Evolutionary conservation across 331 rosid genomes (phyloP).

Genomic region (Arachis monticola): DNA sequence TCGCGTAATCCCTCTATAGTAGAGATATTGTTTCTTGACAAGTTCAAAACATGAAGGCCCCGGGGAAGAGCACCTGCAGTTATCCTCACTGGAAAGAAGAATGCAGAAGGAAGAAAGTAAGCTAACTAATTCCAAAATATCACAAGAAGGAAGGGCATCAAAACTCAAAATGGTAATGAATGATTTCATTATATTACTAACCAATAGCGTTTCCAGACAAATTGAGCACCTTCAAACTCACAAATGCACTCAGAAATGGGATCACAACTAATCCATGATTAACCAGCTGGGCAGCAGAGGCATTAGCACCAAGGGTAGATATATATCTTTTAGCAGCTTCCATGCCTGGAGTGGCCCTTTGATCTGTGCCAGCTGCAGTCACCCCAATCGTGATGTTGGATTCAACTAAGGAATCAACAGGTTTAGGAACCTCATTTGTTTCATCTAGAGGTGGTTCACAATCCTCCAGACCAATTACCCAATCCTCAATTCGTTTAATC

Average conservation of each 20-base stretch:
- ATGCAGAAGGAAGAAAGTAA: constrained; percentile 27
- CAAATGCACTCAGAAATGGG: constrained; percentile 89
- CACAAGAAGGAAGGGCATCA: constrained; percentile 13
- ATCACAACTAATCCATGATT: constrained; percentile 84
- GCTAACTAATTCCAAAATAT: constrained; percentile 10
- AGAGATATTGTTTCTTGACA: constrained; percentile 81
- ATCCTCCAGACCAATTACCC: constrained; percentile 80
- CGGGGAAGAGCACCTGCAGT: constrained; percentile 94
- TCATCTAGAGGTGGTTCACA: constrained; percentile 65
- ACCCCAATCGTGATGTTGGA: constrained; percentile 39
- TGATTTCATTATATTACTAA: constrained; percentile 40
- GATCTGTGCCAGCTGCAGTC: constrained; percentile 48
- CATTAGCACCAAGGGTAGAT: constrained; percentile 74
- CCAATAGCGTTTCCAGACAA: constrained; percentile 88
- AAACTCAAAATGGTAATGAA: constrained; percentile 2
- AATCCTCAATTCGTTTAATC: constrained; percentile 83
- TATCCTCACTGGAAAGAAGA: constrained; percentile 69
- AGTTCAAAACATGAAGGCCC: constrained; percentile 85
- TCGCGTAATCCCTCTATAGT: constrained; percentile 89
- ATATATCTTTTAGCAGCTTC: constrained; percentile 85
- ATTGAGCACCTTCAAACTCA: constrained; percentile 80
- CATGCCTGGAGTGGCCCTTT: constrained; percentile 72
- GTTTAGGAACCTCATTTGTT: constrained; percentile 50
- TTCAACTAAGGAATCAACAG: constrained; percentile 46
- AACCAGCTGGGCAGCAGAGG: constrained; percentile 78